Base-by-base conservation (phyloP, 768 basidiomycete genomes). In the Pulveroboletus sp. region DNA sequence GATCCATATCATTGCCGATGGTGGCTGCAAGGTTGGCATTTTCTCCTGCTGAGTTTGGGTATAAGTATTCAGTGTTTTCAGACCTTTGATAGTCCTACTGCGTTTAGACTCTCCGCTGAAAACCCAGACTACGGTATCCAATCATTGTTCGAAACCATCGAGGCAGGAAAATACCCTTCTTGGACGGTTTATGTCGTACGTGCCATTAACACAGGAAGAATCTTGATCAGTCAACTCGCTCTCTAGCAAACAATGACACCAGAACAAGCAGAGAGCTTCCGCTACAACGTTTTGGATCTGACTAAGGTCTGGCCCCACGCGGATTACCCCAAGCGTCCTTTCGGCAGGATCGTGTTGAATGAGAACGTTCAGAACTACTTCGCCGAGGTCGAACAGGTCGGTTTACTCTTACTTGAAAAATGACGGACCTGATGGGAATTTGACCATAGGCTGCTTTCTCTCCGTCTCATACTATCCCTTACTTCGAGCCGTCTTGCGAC, bases 291-390 rank as follows among this genome's bases (percentile, higher is more conserved):
- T 48, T 81, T 93, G 55, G 93, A 94, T 68, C 74, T 93, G 42
- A 95, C 93, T 54, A 94, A 94, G 68, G 73, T 95, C 59, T 93
- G 93, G 85, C 83, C 95, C 7, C 94, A 98, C 66, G 69, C 71
- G 43, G 80, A 93, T 9, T 93, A 78, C 72, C 95, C 94, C n/a
- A 77, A 96, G 55, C 85, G 92, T 56, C 85, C 83, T 35, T 70
- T 97, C 56, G 94, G 93, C 61, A 92, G 85, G 65, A 73, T 96
- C 48, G 86, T 89, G 19, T 78, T 90, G 55, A 79, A 90, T 67
- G 78, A 87, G 69, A 86, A 88, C 63, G 74, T 78, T 17, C 74
- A 85, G 64, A 91, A 92, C 73, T 96, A 92, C 79, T 96, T 96
- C 51, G 85, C 92, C 43, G 94, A 97, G 73, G 85, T 93, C 39